Conservation (phyloP, 1,284 basidiomycete species). For the Coniferiporia sulphurascens region DNA sequence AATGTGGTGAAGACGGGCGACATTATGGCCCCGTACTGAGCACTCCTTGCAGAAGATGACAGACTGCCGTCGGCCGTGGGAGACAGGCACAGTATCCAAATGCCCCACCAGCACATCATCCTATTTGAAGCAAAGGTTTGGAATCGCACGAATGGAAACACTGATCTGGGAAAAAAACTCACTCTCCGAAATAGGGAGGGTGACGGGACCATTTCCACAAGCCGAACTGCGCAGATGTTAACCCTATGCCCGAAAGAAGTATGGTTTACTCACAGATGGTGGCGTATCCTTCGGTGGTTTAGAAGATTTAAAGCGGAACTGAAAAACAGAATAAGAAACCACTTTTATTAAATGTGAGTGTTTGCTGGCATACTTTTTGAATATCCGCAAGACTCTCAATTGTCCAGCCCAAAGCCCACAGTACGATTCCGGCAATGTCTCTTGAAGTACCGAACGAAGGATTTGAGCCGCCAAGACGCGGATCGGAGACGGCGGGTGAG, state of each 20-base stretch:
- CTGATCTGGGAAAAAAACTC: conserved; percentile 24
- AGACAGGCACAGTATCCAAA: conserved; percentile 61
- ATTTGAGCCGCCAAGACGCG: conserved; percentile 37
- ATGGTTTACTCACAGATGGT: conserved; percentile 34
- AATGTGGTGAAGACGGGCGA: conserved; percentile 63
- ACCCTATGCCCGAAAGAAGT: neutral
- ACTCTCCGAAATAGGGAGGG: conserved; percentile 77
- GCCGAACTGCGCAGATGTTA: conserved; percentile 34
- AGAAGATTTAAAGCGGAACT: conserved; percentile 53
- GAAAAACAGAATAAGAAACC: neutral
- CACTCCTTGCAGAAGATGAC: conserved; percentile 38
- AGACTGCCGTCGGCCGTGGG: conserved; percentile 47
- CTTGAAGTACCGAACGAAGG: conserved; percentile 55
- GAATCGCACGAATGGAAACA: neutral
- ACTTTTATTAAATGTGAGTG: neutral
- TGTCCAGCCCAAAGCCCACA: conserved; percentile 60
- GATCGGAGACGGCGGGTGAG: conserved; percentile 58
- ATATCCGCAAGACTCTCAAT: conserved; percentile 60
- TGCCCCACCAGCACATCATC: conserved; percentile 71
- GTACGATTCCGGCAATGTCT: conserved; percentile 65
- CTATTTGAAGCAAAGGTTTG: conserved; percentile 27
- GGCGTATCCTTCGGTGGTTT: conserved; percentile 51
- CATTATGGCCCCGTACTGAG: conserved; percentile 55
- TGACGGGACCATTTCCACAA: conserved; percentile 62
- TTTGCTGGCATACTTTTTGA: conserved; percentile 47